A percentile compares a stretch with the other conserved stretches of the same genome.
Conservation (phyloP, 352 stramenopile species). For the Pythium monospermum region DNA sequence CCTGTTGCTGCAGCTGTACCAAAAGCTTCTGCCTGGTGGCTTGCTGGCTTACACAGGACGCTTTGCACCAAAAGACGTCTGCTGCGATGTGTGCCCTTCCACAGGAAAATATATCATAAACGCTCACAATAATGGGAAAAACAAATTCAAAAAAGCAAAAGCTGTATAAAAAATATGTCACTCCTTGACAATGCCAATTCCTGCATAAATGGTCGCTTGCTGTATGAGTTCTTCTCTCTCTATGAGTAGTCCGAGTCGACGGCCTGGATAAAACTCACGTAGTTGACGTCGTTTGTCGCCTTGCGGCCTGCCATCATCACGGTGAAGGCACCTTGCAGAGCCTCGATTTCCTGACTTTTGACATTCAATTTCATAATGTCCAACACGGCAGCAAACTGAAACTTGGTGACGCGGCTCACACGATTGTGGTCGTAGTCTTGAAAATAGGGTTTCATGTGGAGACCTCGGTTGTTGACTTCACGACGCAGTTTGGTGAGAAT, state of each 20-base stretch:
- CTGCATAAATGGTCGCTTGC: slow-evolving; percentile 1
- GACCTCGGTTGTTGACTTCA: slow-evolving; percentile 54
- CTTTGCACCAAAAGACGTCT: background rate
- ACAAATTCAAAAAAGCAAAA: background rate
- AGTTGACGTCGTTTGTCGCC: slow-evolving; percentile 69
- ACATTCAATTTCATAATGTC: slow-evolving; percentile 78
- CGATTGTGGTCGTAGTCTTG: slow-evolving; percentile 84
- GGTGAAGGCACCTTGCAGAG: slow-evolving; percentile 46
- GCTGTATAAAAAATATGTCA: background rate
- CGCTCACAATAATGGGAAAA: background rate
- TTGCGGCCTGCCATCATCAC: slow-evolving; percentile 47
- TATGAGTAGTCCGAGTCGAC: slow-evolving; percentile 70
- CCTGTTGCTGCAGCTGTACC: background rate
- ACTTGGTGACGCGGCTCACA: slow-evolving; percentile 67
- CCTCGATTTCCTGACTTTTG: slow-evolving; percentile 42
- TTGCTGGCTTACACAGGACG: background rate
- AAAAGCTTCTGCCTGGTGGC: too few relatives aligned
- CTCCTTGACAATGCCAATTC: too few relatives aligned
- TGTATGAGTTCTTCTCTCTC: background rate
- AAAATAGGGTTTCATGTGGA: slow-evolving; percentile 87
- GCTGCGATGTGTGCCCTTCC: slow-evolving; percentile 18
- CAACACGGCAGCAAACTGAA: slow-evolving; percentile 77
- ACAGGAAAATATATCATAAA: too few relatives aligned
- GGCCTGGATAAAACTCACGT: slow-evolving; percentile 64
- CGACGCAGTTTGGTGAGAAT: slow-evolving; percentile 42